These are phyloP conservation scores for Echites panduratus DNA, from an alignment of 257 asterid genomes.

Conservation along the genomic window DNA sequence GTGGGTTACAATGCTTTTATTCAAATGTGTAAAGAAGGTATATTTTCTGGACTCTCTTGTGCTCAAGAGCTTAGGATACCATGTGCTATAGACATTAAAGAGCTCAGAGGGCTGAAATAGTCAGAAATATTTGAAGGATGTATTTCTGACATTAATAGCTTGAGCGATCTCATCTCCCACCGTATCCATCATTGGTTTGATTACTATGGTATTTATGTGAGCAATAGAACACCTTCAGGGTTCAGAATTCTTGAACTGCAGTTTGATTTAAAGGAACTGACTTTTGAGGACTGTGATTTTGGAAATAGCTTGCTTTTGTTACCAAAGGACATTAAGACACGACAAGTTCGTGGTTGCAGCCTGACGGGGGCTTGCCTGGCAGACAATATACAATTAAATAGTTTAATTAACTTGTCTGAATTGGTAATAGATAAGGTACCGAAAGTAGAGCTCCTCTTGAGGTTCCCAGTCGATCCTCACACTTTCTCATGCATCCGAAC, in stretches of 20 bases:
- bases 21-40: slow-evolving; percentile 17
- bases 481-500: too few relatives aligned
- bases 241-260: too few relatives aligned
- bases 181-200: slow-evolving; percentile 11
- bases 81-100: slow-evolving; percentile 13
- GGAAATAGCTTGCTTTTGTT: background rate
- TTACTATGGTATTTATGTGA: slow-evolving; percentile 24
- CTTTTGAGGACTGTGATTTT: background rate
- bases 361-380: slow-evolving; percentile 5
- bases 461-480: background rate
- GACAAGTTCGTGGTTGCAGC: slow-evolving; percentile 3
- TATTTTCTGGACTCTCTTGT: slow-evolving; percentile 13
- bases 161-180: slow-evolving; percentile 23
- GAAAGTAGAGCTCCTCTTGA: slow-evolving; percentile 15
- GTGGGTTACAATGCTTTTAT: background rate
- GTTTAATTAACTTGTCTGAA: background rate
- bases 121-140: slow-evolving; percentile 5
- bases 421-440: background rate
- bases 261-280: too few relatives aligned
- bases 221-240: background rate
- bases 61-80: slow-evolving; percentile 25
- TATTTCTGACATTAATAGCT: slow-evolving; percentile 13
- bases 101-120: background rate
- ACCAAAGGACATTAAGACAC: slow-evolving; percentile 12
- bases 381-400: background rate